Conservation (phyloP, 228 moss, liverwort and hornwort genomes). For the Sphagnum magellanicum region DNA sequence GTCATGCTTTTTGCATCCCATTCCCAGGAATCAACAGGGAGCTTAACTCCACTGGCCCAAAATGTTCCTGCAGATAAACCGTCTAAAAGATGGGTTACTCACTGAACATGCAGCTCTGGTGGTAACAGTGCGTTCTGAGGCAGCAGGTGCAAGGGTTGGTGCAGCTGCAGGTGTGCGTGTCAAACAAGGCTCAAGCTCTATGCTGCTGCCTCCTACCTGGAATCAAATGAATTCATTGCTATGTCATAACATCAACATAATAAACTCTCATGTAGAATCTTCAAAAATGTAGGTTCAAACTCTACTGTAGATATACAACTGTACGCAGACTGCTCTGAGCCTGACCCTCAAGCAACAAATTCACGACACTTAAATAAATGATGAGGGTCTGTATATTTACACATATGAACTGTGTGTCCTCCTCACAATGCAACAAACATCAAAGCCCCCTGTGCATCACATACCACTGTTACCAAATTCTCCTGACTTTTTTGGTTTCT, state of each 20-base stretch:
- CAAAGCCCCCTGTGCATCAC: no score
- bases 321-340: background rate
- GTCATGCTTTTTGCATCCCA: no score
- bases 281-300: no score
- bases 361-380: background rate
- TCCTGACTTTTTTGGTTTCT: no score
- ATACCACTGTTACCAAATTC: no score
- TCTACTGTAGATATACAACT: background rate
- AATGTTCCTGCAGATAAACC: no score
- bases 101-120: slow-evolving; percentile 92
- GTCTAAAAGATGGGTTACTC: slow-evolving; percentile 1
- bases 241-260: background rate
- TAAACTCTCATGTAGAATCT: no score
- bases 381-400: background rate
- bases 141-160: slow-evolving; percentile 87
- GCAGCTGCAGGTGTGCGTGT: slow-evolving; percentile 75
- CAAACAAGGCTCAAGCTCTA: slow-evolving; percentile 87
- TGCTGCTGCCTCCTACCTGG: slow-evolving; percentile 69
- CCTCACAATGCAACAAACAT: no score
- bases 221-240: background rate
- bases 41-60: no score
- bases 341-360: background rate
- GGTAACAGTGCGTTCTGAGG: slow-evolving; percentile 89
- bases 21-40: no score
- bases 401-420: no score